Evolutionary conservation across 495 filamentous ascomycete species (phyloP).

Genomic region (Poronia punctata): DNA sequence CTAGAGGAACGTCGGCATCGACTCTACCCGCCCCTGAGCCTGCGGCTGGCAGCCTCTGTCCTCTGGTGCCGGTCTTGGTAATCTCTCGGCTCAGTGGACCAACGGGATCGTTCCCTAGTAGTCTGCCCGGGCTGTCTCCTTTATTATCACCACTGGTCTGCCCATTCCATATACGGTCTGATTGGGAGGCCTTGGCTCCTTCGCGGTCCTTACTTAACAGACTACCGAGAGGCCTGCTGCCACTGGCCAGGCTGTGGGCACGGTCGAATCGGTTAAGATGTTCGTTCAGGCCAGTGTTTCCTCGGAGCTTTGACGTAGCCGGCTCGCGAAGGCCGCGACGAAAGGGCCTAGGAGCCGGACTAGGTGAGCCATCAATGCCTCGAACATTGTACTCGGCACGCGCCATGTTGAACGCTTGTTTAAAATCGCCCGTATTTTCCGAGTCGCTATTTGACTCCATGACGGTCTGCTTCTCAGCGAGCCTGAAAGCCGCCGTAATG

Average conservation of each 20-base stretch:
- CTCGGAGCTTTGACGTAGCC: slow-evolving; percentile 4
- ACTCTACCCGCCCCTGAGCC: neutral
- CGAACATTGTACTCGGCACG: slow-evolving; percentile 19
- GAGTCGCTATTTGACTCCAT: slow-evolving; percentile 6
- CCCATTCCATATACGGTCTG: slow-evolving; percentile 24
- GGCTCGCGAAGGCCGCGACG: slow-evolving; percentile 23
- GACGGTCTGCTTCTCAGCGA: slow-evolving; percentile 35
- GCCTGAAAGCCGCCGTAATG: slow-evolving; percentile 34
- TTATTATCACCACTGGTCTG: slow-evolving; percentile 31
- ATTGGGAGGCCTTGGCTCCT: slow-evolving; percentile 27
- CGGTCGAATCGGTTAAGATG: slow-evolving; percentile 20
- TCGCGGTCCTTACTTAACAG: slow-evolving; percentile 26
- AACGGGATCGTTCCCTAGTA: slow-evolving; percentile 8
- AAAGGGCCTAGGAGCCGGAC: slow-evolving; percentile 37
- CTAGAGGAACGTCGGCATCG: slow-evolving; percentile 32
- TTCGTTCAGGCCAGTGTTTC: slow-evolving; percentile 11
- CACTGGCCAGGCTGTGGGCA: slow-evolving; percentile 18
- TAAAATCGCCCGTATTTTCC: slow-evolving; percentile 18
- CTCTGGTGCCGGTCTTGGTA: neutral
- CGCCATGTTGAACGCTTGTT: slow-evolving; percentile 22
- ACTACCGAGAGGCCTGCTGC: slow-evolving; percentile 9
- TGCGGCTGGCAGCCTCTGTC: neutral
- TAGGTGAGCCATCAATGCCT: slow-evolving; percentile 38
- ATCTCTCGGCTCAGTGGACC: slow-evolving; percentile 10
- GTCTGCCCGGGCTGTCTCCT: slow-evolving; percentile 10